Evolutionary conservation across 352 stramenopile genomes (phyloP).

Genomic region (Pythium myriotylum): DNA sequence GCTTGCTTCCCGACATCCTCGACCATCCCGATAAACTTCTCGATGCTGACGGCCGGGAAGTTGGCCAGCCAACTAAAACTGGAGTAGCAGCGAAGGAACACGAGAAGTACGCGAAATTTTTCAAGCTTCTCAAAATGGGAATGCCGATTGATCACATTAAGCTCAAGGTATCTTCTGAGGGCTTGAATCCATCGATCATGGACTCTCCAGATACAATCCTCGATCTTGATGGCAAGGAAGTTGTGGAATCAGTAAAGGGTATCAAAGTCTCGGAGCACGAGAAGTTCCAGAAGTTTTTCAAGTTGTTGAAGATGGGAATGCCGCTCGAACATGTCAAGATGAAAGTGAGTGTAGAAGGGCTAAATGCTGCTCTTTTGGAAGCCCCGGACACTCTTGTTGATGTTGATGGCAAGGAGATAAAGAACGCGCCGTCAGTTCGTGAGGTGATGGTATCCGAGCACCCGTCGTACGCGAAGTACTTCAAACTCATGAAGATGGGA

Average conservation of each 20-base stretch:
- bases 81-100: conserved; percentile 80
- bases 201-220: conserved; percentile 52
- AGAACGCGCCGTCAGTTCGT: conserved; percentile 24
- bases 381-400: conserved; percentile 47
- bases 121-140: conserved; percentile 92
- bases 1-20: conserved; percentile 51
- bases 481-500: conserved; percentile 96
- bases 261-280: conserved; percentile 77
- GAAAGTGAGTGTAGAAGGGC: conserved; percentile 73
- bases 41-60: conserved; percentile 49
- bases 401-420: conserved; percentile 30
- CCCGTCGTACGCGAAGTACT: conserved; percentile 93
- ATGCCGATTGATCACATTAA: conserved; percentile 88
- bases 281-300: conserved; percentile 93
- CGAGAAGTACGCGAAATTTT: conserved; percentile 89
- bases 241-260: conserved; percentile 31
- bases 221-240: conserved; percentile 29
- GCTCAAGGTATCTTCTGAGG: conserved; percentile 84
- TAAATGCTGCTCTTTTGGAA: conserved; percentile 61
- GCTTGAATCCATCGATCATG: conserved; percentile 53
- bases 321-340: conserved; percentile 88
- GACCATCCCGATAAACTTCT: conserved; percentile 57
- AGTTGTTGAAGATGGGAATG: conserved; percentile 90
- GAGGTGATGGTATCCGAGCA: conserved; percentile 76
- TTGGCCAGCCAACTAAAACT: conserved; percentile 19